Conservation (phyloP, 2,329 filamentous ascomycete genomes). For the Eutypella sp. region DNA sequence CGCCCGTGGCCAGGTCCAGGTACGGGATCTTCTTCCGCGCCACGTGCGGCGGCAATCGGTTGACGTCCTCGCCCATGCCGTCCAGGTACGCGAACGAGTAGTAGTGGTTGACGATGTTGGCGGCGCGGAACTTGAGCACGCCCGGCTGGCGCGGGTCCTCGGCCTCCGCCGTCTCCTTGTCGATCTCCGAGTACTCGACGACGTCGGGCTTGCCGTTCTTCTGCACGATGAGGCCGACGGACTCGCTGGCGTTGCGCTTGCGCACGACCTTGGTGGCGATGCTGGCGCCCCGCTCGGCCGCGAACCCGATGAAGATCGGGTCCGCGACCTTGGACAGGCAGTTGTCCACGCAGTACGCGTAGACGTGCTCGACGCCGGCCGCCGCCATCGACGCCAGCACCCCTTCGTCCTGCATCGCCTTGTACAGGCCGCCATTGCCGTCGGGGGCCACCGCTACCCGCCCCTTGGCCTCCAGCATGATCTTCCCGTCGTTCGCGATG, state of each 20-base stretch:
- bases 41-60: slow-evolving; percentile 89
- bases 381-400: slow-evolving; percentile 83
- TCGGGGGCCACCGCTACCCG: slow-evolving; percentile 94
- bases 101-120: slow-evolving; percentile 99
- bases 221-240: slow-evolving; percentile 86
- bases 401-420: slow-evolving; percentile 61
- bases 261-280: slow-evolving; percentile 99
- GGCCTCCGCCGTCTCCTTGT: slow-evolving; percentile 81
- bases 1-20: slow-evolving; percentile 69
- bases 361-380: slow-evolving; percentile 89
- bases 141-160: slow-evolving; percentile 74
- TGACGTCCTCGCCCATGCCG: slow-evolving; percentile 78
- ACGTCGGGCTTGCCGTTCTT: slow-evolving; percentile 97
- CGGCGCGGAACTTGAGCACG: slow-evolving; percentile 90
- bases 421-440: slow-evolving; percentile 95
- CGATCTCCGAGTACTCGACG: slow-evolving; percentile 98
- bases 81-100: slow-evolving; percentile 93
- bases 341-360: slow-evolving; percentile 98
- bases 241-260: slow-evolving; percentile 94
- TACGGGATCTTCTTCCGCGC: slow-evolving; percentile 97
- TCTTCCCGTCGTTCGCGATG: slow-evolving; percentile 97
- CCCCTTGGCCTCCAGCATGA: slow-evolving; percentile 83
- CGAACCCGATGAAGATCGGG: slow-evolving; percentile 90
- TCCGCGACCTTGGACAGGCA: slow-evolving; percentile 99
- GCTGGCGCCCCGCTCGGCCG: slow-evolving; percentile 81